Evolutionary conservation across 352 stramenopile genomes (phyloP), one percentile per base, ranked within the genome.

Genomic region (Phytophthora citrophthora): DNA sequence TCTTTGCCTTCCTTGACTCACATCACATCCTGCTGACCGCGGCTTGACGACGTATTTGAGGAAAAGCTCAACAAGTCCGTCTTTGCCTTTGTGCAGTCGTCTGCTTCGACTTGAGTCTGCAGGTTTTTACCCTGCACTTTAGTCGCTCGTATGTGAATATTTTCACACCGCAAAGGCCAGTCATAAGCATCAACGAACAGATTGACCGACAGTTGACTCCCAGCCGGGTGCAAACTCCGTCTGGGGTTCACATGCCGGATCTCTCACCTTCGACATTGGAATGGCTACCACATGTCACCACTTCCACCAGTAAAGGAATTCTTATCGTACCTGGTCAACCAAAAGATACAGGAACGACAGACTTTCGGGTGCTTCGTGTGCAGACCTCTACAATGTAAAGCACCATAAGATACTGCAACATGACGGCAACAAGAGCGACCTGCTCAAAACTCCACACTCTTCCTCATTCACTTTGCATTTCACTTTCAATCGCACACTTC

Each of bases 301-400:
- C 23, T 32, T 26, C 38, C 40, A 51, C 2, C 38, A 48, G 63
- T 71, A 67, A 61, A 67, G 49, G 57, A 24, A 54, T 61, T 64
- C 61, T 70, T 70, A 70, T 70, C 47, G 47, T 32, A 34, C 15
- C 54, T 70, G 48, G 55, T 70, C 62, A 70, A 65, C 62, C 41
- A 36, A 67, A 36, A 63, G 60, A 52, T 68, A 63, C 60, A 39
- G 44, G 13, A 36, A n/a, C 20, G 20, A 53, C 40, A 64, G 47
- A 32, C 36, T 68, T 56, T 53, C 36, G 32, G 51, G 34, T 50
- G 45, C 29, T 43, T 16, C 4, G 27, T 39, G 38, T 29, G 13
- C 27, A 15, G 38, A 44, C 31, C 43, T 68, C 36, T 71, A 71
- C 63, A 50, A 16, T 43, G 61, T 43, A 54, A 58, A 58, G 27